Percentiles rank a stretch among this genome's conserved stretches.
phyloP scores from a whole-genome alignment of 1,284 basidiomycete species.

The Rhodotorula sp. region DNA sequence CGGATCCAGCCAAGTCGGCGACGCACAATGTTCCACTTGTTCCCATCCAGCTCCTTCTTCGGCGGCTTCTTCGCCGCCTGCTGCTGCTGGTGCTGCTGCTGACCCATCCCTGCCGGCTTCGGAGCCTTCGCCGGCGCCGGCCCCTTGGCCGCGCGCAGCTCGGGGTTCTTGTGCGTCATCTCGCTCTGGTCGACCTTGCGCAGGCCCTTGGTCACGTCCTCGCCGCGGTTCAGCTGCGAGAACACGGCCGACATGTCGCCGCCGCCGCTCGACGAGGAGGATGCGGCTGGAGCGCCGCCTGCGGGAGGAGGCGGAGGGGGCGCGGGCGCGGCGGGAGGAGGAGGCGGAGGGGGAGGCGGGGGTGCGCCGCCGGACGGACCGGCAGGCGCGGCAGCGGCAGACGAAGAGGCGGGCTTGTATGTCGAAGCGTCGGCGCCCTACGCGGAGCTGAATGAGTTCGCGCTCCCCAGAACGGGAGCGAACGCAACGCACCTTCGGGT shows the following conservation, averaged over 20 bases:
- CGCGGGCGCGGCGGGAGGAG: constrained; percentile 49
- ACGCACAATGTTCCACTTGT: constrained; percentile 88
- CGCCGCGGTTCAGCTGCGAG: constrained; percentile 85
- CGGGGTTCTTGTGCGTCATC: constrained; percentile 99
- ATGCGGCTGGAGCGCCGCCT: constrained; percentile 55
- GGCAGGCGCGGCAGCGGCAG: constrained; percentile 17
- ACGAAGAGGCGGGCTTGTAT: constrained; percentile 28
- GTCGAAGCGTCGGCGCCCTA: constrained; percentile 48
- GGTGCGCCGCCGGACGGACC: constrained; percentile 48
- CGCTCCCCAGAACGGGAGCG: not conserved
- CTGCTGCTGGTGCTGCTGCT: constrained; percentile 86
- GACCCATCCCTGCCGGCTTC: constrained; percentile 74
- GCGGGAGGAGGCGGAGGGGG: constrained; percentile 60
- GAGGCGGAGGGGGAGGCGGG: constrained; percentile 52
- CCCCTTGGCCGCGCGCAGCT: constrained; percentile 58
- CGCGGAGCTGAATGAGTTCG: not conserved
- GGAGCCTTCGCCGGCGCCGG: constrained; percentile 63
- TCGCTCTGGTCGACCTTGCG: constrained; percentile 93
- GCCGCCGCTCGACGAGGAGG: constrained; percentile 47
- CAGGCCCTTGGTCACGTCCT: constrained; percentile 82
- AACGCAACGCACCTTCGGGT: constrained; percentile 65
- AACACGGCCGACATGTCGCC: constrained; percentile 84
- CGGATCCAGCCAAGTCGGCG: not conserved
- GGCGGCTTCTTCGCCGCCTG: constrained; percentile 87
- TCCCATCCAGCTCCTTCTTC: constrained; percentile 88